phyloP scores from a whole-genome alignment of 2,329 filamentous ascomycete species.

The Teratosphaeria destructans region DNA sequence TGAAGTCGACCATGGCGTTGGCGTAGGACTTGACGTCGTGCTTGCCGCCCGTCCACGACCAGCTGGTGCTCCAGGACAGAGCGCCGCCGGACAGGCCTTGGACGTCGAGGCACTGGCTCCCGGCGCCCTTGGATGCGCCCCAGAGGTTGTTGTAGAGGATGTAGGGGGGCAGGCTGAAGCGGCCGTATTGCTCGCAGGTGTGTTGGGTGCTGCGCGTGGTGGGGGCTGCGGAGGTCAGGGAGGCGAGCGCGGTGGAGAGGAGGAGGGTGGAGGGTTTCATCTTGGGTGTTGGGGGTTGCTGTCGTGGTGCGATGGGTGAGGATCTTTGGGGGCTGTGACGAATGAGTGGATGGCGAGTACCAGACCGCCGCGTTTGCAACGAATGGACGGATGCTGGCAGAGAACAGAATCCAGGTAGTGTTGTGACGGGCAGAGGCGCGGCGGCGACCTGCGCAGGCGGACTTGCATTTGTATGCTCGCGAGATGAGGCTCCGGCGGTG shows the following conservation, averaged over 20 bases:
- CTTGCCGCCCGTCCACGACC: conserved; percentile 20
- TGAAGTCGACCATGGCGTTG: conserved; percentile 29
- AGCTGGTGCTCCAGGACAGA: conserved; percentile 36
- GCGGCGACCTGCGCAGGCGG: not conserved
- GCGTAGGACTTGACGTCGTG: conserved; percentile 35
- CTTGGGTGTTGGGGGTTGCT: not conserved
- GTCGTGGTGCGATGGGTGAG: not conserved
- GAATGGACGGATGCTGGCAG: not conserved
- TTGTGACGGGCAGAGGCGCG: not conserved
- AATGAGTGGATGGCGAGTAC: not conserved
- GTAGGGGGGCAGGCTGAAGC: conserved; percentile 11
- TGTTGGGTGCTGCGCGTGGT: not conserved
- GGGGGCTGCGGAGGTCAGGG: not conserved
- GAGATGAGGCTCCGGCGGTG: not conserved
- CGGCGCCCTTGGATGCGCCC: conserved; percentile 30
- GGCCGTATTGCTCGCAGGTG: conserved; percentile 2
- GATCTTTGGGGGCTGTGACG: not conserved
- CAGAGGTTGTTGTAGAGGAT: conserved; percentile 35
- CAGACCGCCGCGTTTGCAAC: not conserved
- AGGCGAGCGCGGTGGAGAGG: not conserved
- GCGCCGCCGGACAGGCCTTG: conserved; percentile 26
- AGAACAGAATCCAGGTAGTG: not conserved
- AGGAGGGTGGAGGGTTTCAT: not conserved
- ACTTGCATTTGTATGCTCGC: not conserved
- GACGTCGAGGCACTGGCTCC: conserved; percentile 38